Evolutionary conservation across 2,329 filamentous ascomycete genomes (phyloP).

Genomic region (Talaromyces funiculosus): DNA sequence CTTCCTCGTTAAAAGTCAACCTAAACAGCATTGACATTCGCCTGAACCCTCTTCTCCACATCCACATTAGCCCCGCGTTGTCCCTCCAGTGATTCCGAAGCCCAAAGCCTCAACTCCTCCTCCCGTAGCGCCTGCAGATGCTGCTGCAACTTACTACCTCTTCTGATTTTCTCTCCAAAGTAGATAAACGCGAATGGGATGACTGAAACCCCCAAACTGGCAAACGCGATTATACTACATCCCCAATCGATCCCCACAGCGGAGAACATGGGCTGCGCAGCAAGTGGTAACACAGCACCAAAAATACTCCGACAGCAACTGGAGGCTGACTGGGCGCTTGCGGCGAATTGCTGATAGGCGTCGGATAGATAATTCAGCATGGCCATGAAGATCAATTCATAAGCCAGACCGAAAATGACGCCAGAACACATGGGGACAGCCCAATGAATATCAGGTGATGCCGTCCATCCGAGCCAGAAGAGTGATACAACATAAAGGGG

Average conservation of each 20-base stretch:
- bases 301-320: constrained; percentile 49
- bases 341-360: constrained; percentile 62
- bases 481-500: constrained; percentile 49
- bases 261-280: constrained; percentile 39
- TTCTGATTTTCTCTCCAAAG: constrained; percentile 35
- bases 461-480: constrained; percentile 43
- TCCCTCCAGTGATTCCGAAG: constrained; percentile 22
- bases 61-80: background rate
- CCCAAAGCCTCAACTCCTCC: constrained; percentile 23
- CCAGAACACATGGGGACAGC: constrained; percentile 54
- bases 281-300: constrained; percentile 55
- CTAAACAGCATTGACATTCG: background rate
- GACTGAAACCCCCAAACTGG: constrained; percentile 32
- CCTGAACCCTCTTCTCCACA: background rate
- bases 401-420: constrained; percentile 58
- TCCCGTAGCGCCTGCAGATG: constrained; percentile 33
- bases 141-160: constrained; percentile 39
- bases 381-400: constrained; percentile 58
- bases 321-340: constrained; percentile 51
- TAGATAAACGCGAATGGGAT: constrained; percentile 42
- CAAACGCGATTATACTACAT: constrained; percentile 37
- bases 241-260: constrained; percentile 40
- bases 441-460: constrained; percentile 31
- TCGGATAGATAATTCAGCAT: constrained; percentile 61
- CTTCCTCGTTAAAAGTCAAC: background rate